Evolutionary conservation across 805 yeast species (phyloP).

Genomic region (Metschnikowia dekortorum): DNA sequence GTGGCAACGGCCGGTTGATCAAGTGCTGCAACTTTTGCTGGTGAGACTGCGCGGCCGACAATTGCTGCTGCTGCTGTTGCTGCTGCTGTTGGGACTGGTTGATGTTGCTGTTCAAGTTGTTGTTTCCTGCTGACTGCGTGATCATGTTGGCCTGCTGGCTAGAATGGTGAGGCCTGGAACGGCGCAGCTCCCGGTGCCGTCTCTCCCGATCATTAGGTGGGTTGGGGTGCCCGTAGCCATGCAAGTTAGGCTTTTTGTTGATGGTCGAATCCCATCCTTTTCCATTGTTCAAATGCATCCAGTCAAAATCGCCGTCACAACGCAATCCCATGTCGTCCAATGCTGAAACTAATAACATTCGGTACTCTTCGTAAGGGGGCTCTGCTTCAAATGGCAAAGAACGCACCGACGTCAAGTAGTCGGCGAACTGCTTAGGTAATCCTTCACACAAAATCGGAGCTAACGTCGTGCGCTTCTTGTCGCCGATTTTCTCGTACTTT

Average conservation of each 20-base stretch:
- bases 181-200: constrained; percentile 44
- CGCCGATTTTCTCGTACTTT: constrained; percentile 94
- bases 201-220: constrained; percentile 48
- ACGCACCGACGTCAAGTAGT: constrained; percentile 66
- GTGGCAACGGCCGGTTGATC: constrained; percentile 46
- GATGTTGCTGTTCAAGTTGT: constrained; percentile 21
- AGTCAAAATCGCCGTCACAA: constrained; percentile 70
- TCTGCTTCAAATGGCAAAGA: constrained; percentile 70
- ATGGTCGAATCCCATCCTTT: constrained; percentile 76
- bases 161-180: constrained; percentile 36
- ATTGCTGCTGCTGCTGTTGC: constrained; percentile 27
- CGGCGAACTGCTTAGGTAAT: constrained; percentile 70
- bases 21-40: constrained; percentile 46
- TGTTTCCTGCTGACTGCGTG: constrained; percentile 15
- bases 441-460: constrained; percentile 78
- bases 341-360: constrained; percentile 56
- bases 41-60: constrained; percentile 44
- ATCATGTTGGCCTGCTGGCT: constrained; percentile 12
- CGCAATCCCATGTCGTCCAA: constrained; percentile 53
- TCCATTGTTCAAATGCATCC: constrained; percentile 78
- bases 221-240: constrained; percentile 75
- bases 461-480: constrained; percentile 87
- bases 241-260: constrained; percentile 73
- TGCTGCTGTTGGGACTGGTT: constrained; percentile 18
- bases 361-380: constrained; percentile 69